phyloP scores from a whole-genome alignment of 1,284 basidiomycete species.

The Tranzscheliella williamsii region DNA sequence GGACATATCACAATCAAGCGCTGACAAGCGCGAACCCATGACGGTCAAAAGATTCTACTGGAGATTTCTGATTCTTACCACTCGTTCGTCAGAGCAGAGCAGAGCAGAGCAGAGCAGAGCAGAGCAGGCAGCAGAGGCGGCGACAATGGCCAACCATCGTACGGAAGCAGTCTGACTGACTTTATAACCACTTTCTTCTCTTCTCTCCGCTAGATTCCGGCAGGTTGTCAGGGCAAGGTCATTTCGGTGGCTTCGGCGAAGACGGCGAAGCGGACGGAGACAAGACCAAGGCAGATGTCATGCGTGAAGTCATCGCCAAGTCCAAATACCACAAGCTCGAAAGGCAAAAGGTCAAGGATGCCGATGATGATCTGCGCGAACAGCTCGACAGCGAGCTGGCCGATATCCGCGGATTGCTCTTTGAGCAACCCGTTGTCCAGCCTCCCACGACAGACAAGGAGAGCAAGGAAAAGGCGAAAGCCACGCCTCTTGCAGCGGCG shows the following conservation, averaged over 20 bases:
- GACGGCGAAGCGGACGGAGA: slow-evolving; percentile 70
- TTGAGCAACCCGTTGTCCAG: slow-evolving; percentile 22
- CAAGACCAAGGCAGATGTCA: slow-evolving; percentile 83
- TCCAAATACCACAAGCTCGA: slow-evolving; percentile 79
- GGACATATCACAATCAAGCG: slow-evolving; percentile 27
- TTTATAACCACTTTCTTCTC: no score
- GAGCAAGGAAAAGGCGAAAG: slow-evolving; percentile 22
- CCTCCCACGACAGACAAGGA: slow-evolving; percentile 8
- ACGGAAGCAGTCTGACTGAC: no score
- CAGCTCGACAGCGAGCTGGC: slow-evolving; percentile 87
- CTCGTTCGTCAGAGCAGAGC: no score
- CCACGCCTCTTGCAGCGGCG: slow-evolving; percentile 23
- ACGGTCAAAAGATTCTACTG: slow-evolving; percentile 59
- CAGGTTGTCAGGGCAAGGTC: slow-evolving; percentile 58
- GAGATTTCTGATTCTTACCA: slow-evolving; percentile 56
- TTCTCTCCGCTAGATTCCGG: slow-evolving; percentile 10
- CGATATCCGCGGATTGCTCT: slow-evolving; percentile 76
- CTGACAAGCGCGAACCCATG: slow-evolving; percentile 44
- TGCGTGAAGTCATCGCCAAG: slow-evolving; percentile 97
- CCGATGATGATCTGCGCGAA: slow-evolving; percentile 82
- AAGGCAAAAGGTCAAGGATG: slow-evolving; percentile 83
- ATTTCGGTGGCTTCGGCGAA: slow-evolving; percentile 82
- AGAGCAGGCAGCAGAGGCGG: no score
- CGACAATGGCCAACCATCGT: no score
- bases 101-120: no score